These are phyloP conservation scores for Scheffersomyces parashehatae DNA, from an alignment of 1,139 yeast species.

Conservation along the genomic window DNA sequence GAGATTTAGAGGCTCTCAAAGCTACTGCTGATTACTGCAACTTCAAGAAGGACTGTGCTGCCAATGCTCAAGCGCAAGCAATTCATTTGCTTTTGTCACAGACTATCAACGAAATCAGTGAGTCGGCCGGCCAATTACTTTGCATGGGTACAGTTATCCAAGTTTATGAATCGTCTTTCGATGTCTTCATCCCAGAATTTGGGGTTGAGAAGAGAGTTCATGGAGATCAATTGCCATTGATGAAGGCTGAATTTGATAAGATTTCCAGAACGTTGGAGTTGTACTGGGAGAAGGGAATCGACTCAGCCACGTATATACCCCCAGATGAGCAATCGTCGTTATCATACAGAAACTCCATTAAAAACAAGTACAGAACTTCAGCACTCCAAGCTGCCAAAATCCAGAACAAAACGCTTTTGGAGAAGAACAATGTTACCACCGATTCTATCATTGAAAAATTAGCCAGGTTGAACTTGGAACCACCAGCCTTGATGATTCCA, in stretches of 20 bases:
- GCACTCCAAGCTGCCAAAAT: conserved; percentile 68
- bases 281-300: conserved; percentile 90
- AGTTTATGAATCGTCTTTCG: conserved; percentile 95
- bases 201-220: conserved; percentile 98
- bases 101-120: conserved; percentile 77
- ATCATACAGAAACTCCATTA: conserved; percentile 74
- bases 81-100: conserved; percentile 84
- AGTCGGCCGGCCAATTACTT: conserved; percentile 75
- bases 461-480: conserved; percentile 47
- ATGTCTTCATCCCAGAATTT: conserved; percentile 89
- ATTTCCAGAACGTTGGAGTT: conserved; percentile 67
- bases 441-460: conserved; percentile 51
- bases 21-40: conserved; percentile 90
- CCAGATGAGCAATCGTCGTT: conserved; percentile 80
- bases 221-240: conserved; percentile 92
- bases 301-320: conserved; percentile 88
- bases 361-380: conserved; percentile 75
- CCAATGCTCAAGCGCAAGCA: conserved; percentile 92
- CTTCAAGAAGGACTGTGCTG: conserved; percentile 93
- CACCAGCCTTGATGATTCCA: conserved; percentile 55
- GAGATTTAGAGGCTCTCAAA: conserved; percentile 72
- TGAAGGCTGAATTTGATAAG: conserved; percentile 89
- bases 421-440: conserved; percentile 31
- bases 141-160: conserved; percentile 87
- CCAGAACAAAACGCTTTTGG: conserved; percentile 40